Base-by-base conservation (phyloP, 139 green algal species). In the Chloropicon primus region DNA sequence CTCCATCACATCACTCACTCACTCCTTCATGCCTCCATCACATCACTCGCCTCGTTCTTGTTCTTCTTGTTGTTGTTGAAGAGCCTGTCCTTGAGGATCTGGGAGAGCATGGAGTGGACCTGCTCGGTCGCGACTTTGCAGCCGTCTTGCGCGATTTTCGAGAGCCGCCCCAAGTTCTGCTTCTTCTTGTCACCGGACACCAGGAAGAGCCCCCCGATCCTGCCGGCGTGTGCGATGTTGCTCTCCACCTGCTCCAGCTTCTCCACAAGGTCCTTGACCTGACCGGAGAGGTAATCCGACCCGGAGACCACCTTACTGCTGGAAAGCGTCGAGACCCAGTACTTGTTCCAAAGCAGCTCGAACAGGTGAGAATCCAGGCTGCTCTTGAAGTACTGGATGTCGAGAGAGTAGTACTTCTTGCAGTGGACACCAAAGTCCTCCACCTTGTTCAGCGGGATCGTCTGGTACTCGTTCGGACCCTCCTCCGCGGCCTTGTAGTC, bases 391-490 rank as follows among this genome's bases (percentile, higher is more conserved):
- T 91, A 98, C 28, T 80, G 88, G 21, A 97, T 82, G 75, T 97
- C 91, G 25, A 90, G 80, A 2, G 74, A 72, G 80, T 88, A 90
- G 74, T 90, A 90, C 72, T 90, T 80, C 77, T 89, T 82, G 72
- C 72, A 79, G 83, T 82, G 90, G 81, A 97, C 92, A 1, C 95
- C 95, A 88, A 97, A 99, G 84, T 99, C 95, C 86, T 99, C 95
- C 54, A 99, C 97, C 86, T 98, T 98, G 80, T 87, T 91, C 75
- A 97, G 78, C 0, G 95, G 95, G 79, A 99, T 98, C 72, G 92
- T 97, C 87, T 98, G 94, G 84, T 98, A 98, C 88, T 98, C 90
- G 54, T 81, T 89, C 1, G 86, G 81, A 1, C 85, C 86, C 78
- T 92, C 90, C 27, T 97, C 90, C 1, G 92, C 90, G 0, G 92